Base-by-base conservation (phyloP, 1,284 basidiomycete species). In the Heterobasidion annosum region DNA sequence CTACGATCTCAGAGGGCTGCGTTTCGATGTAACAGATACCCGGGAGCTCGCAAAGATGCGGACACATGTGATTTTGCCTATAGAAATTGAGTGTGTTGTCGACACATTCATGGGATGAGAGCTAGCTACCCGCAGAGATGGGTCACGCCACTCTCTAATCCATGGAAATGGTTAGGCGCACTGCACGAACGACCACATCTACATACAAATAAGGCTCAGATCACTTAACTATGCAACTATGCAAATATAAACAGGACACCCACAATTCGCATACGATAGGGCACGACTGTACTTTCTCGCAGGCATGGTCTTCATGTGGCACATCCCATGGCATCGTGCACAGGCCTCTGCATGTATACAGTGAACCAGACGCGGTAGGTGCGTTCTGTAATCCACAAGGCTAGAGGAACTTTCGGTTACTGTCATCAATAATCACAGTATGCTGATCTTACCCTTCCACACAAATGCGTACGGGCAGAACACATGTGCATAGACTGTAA, bases 101-200 rank as follows among this genome's bases (percentile, higher is more conserved):
- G 8, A 32, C 10, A 40, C 15, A 1, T n/a, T 33, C 7, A 32
- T n/a, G 3, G 53, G 8, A 5, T 32, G 42, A 33, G 33, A 7
- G 19, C 15, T 9, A 71, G 77, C 35, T 44, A 82, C 80, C 79
- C 81, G 70, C 82, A 84, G 18, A 85, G 70, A 66, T 84, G 82
- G n/a, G 0, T 56, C 43, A 3, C 45, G 8, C 34, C 45, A 3
- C 8, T 16, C 8, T 73, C 59, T 0, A 81, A 65, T 1, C 71
- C 77, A 50, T 81, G 79, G 54, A 82, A 67, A 62, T 82, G 80
- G 52, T 76, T 67, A 16, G 8, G 12, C 2, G 18, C n/a, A 18
- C 25, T 32, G 5, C 45, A 47, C 12, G 10, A 16, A 47, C 45
- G 45, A 10, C 10, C 10, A 19, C 45, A 47, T 10, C 45, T 47